Evolutionary conservation across 2,329 filamentous ascomycete genomes (phyloP).

Genomic region (Neofusicoccum sp.): DNA sequence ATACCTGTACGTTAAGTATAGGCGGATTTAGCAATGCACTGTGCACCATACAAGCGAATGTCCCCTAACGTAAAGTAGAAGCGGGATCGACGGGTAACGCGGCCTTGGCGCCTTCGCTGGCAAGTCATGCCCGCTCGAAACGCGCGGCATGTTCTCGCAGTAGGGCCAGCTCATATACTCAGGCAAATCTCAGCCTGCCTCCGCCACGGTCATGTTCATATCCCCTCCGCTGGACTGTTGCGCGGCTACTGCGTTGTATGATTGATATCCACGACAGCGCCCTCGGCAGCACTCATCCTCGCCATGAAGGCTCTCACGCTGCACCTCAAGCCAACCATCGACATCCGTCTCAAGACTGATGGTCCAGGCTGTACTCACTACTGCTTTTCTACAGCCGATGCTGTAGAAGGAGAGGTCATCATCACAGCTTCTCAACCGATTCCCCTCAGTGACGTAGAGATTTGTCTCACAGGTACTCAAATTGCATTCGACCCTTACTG

Average conservation of each 20-base stretch:
- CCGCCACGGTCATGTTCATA: no score
- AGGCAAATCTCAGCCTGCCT: no score
- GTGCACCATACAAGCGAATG: not conserved
- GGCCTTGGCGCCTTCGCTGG: not conserved
- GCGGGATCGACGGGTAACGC: not conserved
- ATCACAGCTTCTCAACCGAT: not conserved
- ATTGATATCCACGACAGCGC: no score
- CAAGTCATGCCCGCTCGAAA: not conserved
- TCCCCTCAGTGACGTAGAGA: not conserved
- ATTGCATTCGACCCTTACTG: not conserved
- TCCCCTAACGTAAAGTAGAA: conserved; percentile 11
- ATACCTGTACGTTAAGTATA: conserved; percentile 9
- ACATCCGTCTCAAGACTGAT: not conserved
- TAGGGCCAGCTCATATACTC: not conserved
- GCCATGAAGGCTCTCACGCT: no score
- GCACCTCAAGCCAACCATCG: not conserved
- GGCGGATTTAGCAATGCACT: not conserved
- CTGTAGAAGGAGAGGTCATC: not conserved
- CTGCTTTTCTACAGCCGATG: not conserved
- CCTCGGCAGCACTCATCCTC: no score
- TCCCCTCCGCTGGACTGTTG: no score
- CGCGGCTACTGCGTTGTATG: no score
- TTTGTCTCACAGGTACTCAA: not conserved
- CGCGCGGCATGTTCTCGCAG: no score
- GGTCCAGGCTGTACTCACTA: not conserved